phyloP scores from a whole-genome alignment of 2,329 filamentous ascomycete species.

The Periconia macrospinosa region DNA sequence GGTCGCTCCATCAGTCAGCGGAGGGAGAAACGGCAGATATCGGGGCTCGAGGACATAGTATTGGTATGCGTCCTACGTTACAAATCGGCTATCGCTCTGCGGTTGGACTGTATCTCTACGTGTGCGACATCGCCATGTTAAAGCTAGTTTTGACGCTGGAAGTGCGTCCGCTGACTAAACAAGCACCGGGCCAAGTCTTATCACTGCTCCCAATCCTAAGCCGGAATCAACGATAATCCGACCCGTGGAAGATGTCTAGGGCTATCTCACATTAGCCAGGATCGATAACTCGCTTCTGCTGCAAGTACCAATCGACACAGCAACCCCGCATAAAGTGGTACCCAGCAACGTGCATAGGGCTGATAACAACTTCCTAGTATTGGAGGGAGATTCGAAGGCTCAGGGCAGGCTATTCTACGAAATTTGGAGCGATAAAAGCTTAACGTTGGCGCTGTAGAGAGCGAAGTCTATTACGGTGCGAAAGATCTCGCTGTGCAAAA shows the following conservation, averaged over 20 bases:
- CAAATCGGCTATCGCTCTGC: constrained; percentile 7
- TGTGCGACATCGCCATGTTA: neutral
- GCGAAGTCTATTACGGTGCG: neutral
- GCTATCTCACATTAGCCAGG: too few relatives aligned
- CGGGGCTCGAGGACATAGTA: neutral
- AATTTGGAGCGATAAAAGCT: constrained; percentile 2
- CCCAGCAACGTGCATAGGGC: too few relatives aligned
- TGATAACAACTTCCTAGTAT: too few relatives aligned
- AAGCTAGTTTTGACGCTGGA: neutral
- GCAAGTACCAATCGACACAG: too few relatives aligned
- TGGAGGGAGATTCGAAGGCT: neutral
- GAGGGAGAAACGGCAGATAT: constrained; percentile 2
- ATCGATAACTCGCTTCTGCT: too few relatives aligned
- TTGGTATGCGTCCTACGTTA: constrained; percentile 1
- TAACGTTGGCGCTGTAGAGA: neutral
- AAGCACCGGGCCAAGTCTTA: too few relatives aligned
- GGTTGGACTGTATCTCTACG: constrained; percentile 4
- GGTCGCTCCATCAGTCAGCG: neutral
- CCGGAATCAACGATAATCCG: too few relatives aligned
- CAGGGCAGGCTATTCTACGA: constrained; percentile 1
- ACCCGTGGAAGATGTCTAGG: too few relatives aligned
- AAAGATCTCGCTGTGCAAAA: too few relatives aligned
- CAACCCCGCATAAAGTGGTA: too few relatives aligned
- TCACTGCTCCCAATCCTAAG: too few relatives aligned
- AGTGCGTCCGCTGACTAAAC: neutral